A percentile compares a stretch with the other conserved stretches of the same genome.
phyloP scores from a whole-genome alignment of 306 rosid genomes.

The Inga oerstediana region DNA sequence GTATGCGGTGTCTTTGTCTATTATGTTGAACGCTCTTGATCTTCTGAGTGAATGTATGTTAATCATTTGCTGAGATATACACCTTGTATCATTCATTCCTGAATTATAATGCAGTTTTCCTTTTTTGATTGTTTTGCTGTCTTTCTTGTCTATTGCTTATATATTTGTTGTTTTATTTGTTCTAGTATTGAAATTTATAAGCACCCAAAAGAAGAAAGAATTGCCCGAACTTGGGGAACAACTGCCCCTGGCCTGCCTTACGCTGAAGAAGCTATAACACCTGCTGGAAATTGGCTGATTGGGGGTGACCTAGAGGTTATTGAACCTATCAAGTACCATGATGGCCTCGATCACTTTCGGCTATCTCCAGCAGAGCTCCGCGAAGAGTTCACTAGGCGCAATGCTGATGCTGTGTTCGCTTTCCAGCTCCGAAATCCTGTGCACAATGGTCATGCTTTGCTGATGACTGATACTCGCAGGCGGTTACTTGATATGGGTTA shows the following conservation, averaged over 20 bases:
- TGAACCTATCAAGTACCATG: conserved; percentile 80
- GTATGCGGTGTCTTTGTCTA: background rate
- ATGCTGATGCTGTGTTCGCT: conserved; percentile 97
- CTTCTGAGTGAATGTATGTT: background rate
- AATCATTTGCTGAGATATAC: background rate
- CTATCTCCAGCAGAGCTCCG: conserved; percentile 89
- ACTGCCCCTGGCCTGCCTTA: conserved; percentile 91
- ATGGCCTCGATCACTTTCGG: conserved; percentile 93
- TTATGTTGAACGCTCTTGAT: background rate
- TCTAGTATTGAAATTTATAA: conserved; percentile 91
- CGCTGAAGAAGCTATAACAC: conserved; percentile 77
- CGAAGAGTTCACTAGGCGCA: conserved; percentile 75
- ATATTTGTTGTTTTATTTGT: conserved; percentile 31
- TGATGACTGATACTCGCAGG: conserved; percentile 94
- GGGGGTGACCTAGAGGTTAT: conserved; percentile 98
- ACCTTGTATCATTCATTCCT: background rate
- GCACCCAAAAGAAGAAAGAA: conserved; percentile 95
- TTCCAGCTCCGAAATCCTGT: conserved; percentile 97
- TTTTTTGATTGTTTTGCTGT: background rate
- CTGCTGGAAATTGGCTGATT: conserved; percentile 92
- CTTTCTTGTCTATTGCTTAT: conserved; percentile 24
- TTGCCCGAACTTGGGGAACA: conserved; percentile 97
- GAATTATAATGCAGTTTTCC: background rate
- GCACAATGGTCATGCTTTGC: conserved; percentile 97
- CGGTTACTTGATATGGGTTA: conserved; percentile 97